Base-by-base conservation (phyloP, 768 basidiomycete species). In the Lactarius psammicola region DNA sequence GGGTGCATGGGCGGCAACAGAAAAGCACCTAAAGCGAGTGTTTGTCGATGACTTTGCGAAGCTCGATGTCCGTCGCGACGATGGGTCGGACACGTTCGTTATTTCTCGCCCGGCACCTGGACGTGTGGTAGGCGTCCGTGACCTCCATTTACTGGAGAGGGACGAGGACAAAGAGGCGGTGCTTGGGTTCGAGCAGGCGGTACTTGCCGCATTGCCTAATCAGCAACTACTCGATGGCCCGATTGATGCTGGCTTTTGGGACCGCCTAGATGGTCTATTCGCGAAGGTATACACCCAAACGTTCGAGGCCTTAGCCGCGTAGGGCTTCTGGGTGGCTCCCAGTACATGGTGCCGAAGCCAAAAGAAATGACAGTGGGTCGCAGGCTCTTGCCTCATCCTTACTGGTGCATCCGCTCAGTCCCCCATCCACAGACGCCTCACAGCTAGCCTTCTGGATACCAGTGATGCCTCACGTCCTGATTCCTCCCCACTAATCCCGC, bases 41-140 rank as follows among this genome's bases (percentile, higher is more conserved):
- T 62, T 62, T 11, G 54, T 56, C 13, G 40, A 62, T 18, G 42
- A 56, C n/a, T 44, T 63, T 31, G 5, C 55, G 49, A 34, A 34
- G 40, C 42, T 56, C 10, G 62, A 46, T 11, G 20, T 55, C 13
- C 55, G 55, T 56, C 60, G 60, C 18, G 51, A 61, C 13, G 18
- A 30, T 4, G 53, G 36, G 13, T 54, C 38, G n/a, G 36, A 54
- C 6, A 54, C 60, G 7, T 20, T 61, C 36, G 18, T 61, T 11
- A 31, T 61, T n/a, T 61, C 60, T 4, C 53, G 60, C 28, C 60
- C 53, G 26, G 36, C 9, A 31, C 36, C 51, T 1, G 36, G 36
- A 26, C 15, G 20, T 17, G 2, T 26, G 10, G 60, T 34, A 18
- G 60, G 60, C 2, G 28, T 54, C 20, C 60, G 36, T 13, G 60